Conservation (phyloP, 345 rosid genomes). For the Arabis hirsuta region DNA sequence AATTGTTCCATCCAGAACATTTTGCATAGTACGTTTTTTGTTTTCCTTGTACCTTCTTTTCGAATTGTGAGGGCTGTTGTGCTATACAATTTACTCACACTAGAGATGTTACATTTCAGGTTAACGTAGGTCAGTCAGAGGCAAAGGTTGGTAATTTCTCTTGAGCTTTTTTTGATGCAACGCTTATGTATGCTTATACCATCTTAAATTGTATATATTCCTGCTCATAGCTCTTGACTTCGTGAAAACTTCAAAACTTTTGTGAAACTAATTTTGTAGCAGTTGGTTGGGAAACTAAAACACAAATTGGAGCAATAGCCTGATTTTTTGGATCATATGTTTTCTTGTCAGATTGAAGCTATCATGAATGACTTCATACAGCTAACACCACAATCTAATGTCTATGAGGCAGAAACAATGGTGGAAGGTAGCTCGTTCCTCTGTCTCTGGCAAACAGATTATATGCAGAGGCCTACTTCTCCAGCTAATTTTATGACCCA, state of each 20-base stretch:
- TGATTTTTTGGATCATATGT: slow-evolving; percentile 28
- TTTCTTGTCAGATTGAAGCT: slow-evolving; percentile 74
- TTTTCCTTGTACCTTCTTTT: slow-evolving; percentile 14
- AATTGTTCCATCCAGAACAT: slow-evolving; percentile 89
- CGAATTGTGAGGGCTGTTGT: slow-evolving; percentile 2
- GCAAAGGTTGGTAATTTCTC: slow-evolving; percentile 70
- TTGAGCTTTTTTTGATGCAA: slow-evolving; percentile 12
- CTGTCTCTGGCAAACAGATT: slow-evolving; percentile 7
- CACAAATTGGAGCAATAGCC: background rate
- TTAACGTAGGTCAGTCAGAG: slow-evolving; percentile 85
- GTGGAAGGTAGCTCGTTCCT: slow-evolving; percentile 68
- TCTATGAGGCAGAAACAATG: slow-evolving; percentile 89
- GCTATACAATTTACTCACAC: slow-evolving; percentile 26
- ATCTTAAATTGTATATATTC: slow-evolving; percentile 11
- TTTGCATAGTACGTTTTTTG: slow-evolving; percentile 70
- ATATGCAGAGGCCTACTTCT: background rate
- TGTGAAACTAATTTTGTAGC: slow-evolving; percentile 4
- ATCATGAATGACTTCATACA: slow-evolving; percentile 93
- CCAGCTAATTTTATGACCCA: slow-evolving; percentile 22
- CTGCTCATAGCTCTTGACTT: slow-evolving; percentile 13
- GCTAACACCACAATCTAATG: slow-evolving; percentile 82
- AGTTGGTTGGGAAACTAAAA: slow-evolving; percentile 1
- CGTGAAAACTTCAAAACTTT: background rate
- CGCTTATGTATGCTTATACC: background rate
- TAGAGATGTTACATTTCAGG: slow-evolving; percentile 51